A percentile compares a stretch with the other conserved stretches of the same genome.
phyloP scores from a whole-genome alignment of 2,329 filamentous ascomycete genomes.

The Trichoderma brevicompactum region DNA sequence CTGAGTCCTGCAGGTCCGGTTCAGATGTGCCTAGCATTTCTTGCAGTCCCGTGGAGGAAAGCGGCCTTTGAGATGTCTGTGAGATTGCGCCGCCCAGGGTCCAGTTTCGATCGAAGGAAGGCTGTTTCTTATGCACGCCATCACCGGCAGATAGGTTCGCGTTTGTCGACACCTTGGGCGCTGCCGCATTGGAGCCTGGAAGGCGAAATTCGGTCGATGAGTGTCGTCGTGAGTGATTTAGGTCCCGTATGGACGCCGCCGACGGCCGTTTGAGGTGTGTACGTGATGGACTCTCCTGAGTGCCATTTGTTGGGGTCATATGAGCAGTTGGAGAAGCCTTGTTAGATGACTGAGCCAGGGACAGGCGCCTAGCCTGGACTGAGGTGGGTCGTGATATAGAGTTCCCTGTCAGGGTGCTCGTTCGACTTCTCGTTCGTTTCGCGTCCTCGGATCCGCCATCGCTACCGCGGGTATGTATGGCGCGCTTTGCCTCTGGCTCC shows the following conservation, averaged over 20 bases:
- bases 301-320: slow-evolving; percentile 43
- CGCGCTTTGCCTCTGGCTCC: slow-evolving; percentile 51
- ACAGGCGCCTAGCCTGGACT: slow-evolving; percentile 53
- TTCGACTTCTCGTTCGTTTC: slow-evolving; percentile 57
- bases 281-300: slow-evolving; percentile 53
- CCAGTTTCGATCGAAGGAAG: slow-evolving; percentile 73
- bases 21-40: slow-evolving; percentile 48
- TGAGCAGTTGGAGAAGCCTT: slow-evolving; percentile 50
- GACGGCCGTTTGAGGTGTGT: slow-evolving; percentile 68
- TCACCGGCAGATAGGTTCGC: slow-evolving; percentile 50
- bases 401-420: slow-evolving; percentile 58
- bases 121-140: slow-evolving; percentile 63
- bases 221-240: slow-evolving; percentile 84
- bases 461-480: slow-evolving; percentile 61
- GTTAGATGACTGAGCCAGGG: slow-evolving; percentile 54
- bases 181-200: slow-evolving; percentile 33
- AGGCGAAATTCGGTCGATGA: slow-evolving; percentile 79
- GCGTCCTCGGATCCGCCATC: slow-evolving; percentile 62
- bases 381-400: slow-evolving; percentile 52
- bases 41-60: slow-evolving; percentile 58
- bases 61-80: slow-evolving; percentile 49
- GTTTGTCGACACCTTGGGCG: slow-evolving; percentile 50
- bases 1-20: slow-evolving; percentile 51
- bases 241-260: slow-evolving; percentile 77
- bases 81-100: slow-evolving; percentile 60